Base-by-base conservation (phyloP, 495 filamentous ascomycete genomes). In the Lepraria neglecta region DNA sequence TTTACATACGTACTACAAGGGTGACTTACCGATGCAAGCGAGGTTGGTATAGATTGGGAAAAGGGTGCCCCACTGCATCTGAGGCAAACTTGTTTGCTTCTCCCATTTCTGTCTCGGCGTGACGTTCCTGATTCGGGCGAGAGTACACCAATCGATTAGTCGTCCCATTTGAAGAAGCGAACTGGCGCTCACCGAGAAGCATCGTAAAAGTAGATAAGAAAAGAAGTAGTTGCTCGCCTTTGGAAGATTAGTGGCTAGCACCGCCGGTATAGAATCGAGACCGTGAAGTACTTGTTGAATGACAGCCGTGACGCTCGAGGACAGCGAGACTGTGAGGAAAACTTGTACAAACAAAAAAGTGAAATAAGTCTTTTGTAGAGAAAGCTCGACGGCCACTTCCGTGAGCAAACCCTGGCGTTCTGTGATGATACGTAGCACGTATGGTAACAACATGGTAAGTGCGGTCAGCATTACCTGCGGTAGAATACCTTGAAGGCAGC, bases 41-140 rank as follows among this genome's bases (percentile, higher is more conserved):
- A 91, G 83, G 69, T 90, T 91, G 24, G 88, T 91, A 72, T 89
- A 91, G 12, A 89, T 79, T 0, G 88, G 89, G 68, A 90, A 91
- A 70, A 85, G 82, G 10, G 80, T 83, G 5, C 88, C 87, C 87
- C 88, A 91, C 38, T 77, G 79, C 33, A 90, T 78, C 52, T 73
- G 76, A 21, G 78, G 76, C 17, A 89, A 73, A 24, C 71, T 76
- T 9, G 82, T 83, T 67, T 88, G 80, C 56, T 86, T 80, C 3
- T 69, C 72, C 78, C 84, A 89, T 65, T 89, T 88, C 59, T 86
- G 76, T 56, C 88, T 78, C 4, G 87, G 84, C 5, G 87, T 91
- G 59, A 72, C 85, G 73, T 91, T 87, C 38, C 85, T 60, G 0
- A 87, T 67, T 43, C 78, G 78, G 14, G 80, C 74, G 31, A 84